phyloP scores from a whole-genome alignment of 345 rosid species.

The Brassica nigra region DNA sequence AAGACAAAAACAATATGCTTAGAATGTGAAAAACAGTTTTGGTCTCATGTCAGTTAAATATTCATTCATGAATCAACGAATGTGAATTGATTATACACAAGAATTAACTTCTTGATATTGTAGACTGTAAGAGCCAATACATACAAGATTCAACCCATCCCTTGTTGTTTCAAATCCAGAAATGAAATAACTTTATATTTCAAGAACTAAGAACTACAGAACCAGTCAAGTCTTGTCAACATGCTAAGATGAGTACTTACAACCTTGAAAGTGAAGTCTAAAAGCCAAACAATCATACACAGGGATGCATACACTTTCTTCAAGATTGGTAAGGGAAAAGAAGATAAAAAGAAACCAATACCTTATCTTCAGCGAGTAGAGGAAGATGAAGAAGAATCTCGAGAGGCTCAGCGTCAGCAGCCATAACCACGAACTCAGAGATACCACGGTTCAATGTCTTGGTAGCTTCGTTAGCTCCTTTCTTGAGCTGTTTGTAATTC shows the following conservation, averaged over 20 bases:
- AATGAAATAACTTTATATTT: neutral
- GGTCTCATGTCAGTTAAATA: neutral
- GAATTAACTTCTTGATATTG: too few species aligned
- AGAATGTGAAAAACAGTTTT: neutral
- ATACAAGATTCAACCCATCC: too few species aligned
- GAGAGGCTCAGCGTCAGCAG: conserved; percentile 76
- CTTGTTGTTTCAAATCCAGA: too few species aligned
- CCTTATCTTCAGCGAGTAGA: conserved; percentile 87
- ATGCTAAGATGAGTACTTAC: neutral
- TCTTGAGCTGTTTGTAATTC: conserved; percentile 93
- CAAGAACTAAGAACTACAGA: neutral
- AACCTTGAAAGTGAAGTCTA: neutral
- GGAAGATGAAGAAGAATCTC: conserved; percentile 84
- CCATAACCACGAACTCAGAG: conserved; percentile 84
- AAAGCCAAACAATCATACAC: neutral
- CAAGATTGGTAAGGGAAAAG: neutral
- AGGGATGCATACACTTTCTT: neutral
- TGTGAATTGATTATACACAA: too few species aligned
- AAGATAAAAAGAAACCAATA: neutral
- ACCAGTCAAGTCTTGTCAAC: neutral
- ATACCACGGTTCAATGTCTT: conserved; percentile 94
- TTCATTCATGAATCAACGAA: neutral
- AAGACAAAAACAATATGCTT: too few species aligned
- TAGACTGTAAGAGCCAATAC: too few species aligned
- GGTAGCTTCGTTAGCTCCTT: conserved; percentile 94